Base-by-base conservation (phyloP, 2,329 filamentous ascomycete genomes). In the Didymella glomerata region DNA sequence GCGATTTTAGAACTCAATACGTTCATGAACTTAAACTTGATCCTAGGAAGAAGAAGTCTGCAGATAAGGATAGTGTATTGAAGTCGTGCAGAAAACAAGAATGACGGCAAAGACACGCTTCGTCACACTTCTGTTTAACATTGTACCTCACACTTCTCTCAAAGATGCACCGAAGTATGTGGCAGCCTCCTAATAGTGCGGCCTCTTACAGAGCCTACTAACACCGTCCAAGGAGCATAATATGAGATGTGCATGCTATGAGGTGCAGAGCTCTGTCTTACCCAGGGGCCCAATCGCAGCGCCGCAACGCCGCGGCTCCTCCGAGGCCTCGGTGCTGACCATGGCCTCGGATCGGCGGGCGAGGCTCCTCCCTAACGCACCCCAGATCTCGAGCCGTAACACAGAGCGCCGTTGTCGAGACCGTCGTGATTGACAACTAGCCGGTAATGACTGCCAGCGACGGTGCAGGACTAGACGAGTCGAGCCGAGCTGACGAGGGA, bases 251-350 rank as follows among this genome's bases (percentile, higher is more conserved):
- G 40, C 25, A 34, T 20, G n/a, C 27, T n/a, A 10, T 42, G 7
- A 51, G 41, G 46, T 47, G 50, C 46, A 54, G 40, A 54, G 46
- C 56, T 42, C 48, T 55, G 52, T 55, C 36, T 60, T 38, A 36
- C 56, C 40, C 10, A 48, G n/a, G 30, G 59, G 49, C 48, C 68
- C 67, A 70, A 70, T 70, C 60, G 62, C 61, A 58, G 44, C 42
- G 47, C 47, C 56, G 63, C 57, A 69, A 67, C 64, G 62, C 68
- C 68, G 67, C 68, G 64, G 61, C 67, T 69, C 65, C 57, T 58
- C 68, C 68, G 68, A 68, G 42, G 50, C 48, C 59, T 54, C 54
- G 48, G 59, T 56, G 45, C 46, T 25, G 27, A 48, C 42, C 40
- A 48, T 38, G 49, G 45, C 54, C 40, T 53, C 48, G 45, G 48